Conservation (phyloP, 371 early-diverging fungal genomes). For the Haplosporangium sp. region DNA sequence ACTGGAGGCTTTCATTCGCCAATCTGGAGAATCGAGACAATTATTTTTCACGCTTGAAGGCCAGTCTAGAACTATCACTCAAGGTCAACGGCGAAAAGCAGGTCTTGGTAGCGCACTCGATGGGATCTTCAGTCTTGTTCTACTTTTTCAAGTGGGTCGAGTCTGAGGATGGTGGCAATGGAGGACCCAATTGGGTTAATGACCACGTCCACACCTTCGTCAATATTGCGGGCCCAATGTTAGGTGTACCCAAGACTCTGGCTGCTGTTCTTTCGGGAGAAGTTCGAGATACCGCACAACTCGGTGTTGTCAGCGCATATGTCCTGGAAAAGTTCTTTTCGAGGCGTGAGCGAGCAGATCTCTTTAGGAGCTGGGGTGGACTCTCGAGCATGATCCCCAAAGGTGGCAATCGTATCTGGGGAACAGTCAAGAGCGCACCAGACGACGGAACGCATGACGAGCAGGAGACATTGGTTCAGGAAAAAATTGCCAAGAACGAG, state of each 20-base stretch:
- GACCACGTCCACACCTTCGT: conserved; percentile 86
- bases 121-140: conserved; percentile 80
- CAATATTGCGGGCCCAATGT: conserved; percentile 89
- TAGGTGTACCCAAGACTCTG: conserved; percentile 91
- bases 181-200: conserved; percentile 84
- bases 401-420: conserved; percentile 91
- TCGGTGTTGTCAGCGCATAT: conserved; percentile 81
- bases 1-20: conserved; percentile 91
- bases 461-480: conserved; percentile 39
- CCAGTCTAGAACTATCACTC: conserved; percentile 76
- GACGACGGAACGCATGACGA: conserved; percentile 63
- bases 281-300: conserved; percentile 87
- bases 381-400: conserved; percentile 84
- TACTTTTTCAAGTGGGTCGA: conserved; percentile 96
- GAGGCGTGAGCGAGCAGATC: conserved; percentile 75
- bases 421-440: conserved; percentile 70
- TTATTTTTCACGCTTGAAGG: conserved; percentile 86
- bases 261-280: conserved; percentile 86
- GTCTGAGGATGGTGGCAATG: conserved; percentile 76
- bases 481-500: conserved; percentile 29
- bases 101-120: conserved; percentile 69
- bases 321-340: conserved; percentile 90
- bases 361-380: conserved; percentile 91
- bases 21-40: conserved; percentile 89
- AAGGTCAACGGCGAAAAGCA: conserved; percentile 65